Base-by-base conservation (phyloP, 2,329 filamentous ascomycete genomes). In the Penicillium sp. region DNA sequence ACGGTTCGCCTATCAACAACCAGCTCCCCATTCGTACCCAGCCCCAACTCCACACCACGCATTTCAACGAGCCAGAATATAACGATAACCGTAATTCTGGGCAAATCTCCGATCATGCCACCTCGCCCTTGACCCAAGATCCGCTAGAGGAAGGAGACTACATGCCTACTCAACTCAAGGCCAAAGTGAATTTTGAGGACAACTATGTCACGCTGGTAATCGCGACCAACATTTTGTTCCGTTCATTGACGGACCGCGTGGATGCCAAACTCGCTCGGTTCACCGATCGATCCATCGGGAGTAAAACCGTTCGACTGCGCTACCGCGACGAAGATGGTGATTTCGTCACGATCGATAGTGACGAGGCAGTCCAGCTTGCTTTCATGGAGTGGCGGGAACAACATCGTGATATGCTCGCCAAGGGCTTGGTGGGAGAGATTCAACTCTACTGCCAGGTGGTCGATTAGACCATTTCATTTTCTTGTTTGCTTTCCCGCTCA, bases 131-230 rank as follows among this genome's bases (percentile, higher is more conserved):
- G 53, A 70, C 62, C 50, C 66, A 71, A 48, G 72, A 73, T 38
- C 66, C 67, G 31, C 31, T 33, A 1, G 74, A 72, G 27, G 48
- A 73, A 68, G 59, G 55, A 15, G 60, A 83, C 70, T 79, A 67
- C 56, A 81, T 82, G 70, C 82, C 73, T 70, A 92, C 90, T 8
- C 94, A 97, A 70, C 83, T 99, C 51, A 97, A 97, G 77, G 93
- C 97, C 50, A 96, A 96, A 73, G 92, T 99, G 57, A 93, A 93
- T 70, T 96, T 91, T 71, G 91, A 94, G 45, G 89, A 89, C 47
- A 94, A 93, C 70, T 96, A 96, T 66, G 89, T 97, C 58, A 97
- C 93, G 0, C 83, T 99, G n/a, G 93, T 99, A 12, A 96, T 96
- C 42, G 90, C 91, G 33, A 96, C 91, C 76, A 96, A 96, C 72